Evolutionary conservation across 768 basidiomycete genomes (phyloP), one percentile per base, ranked within the genome.

Genomic region (Rhodotorula kratochvilovae): DNA sequence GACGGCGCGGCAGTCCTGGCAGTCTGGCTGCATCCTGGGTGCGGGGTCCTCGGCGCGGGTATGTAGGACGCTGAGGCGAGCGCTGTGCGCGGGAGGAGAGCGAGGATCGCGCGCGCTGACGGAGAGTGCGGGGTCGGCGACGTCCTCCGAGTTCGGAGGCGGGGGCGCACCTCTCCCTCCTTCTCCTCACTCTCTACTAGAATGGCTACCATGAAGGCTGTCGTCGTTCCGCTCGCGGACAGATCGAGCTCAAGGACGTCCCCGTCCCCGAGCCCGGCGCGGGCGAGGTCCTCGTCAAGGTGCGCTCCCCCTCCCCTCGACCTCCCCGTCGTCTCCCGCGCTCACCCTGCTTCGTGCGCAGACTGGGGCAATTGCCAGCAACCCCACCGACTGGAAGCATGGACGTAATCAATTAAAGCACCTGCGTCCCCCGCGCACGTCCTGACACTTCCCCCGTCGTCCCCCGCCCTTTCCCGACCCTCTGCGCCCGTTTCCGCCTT

Each of bases 331-430:
- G 35, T 19, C 5, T 17, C 57, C 59, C 25, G 39, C 27, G n/a
- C 23, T 39, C 8, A 21, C 36, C 27, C 25, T 35, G 31, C 27
- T 2, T 35, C 55, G 15, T 29, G 1, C 25, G 25, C 50, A 72
- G 70, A 67, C 42, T 11, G 2, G 10, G 12, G 70, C 70, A 0
- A 57, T 72, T 1, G 66, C 70, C 2, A 35, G 64, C 56, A 72
- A 72, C 62, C 70, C 70, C 17, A 71, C 70, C 12, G 70, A 72
- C 48, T 72, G 59, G 62, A 72, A 67, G 45, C 39, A 29, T 13
- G 3, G 21, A 3, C 59, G 11, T 23, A n/a, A 25, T 17, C 8
- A 1, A 11, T 50, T 39, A 6, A 5, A 1, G 25, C 25, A 25
- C 25, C 13, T 21, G 25, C n/a, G 10, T 43, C 36, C 39, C 5